Evolutionary conservation across 495 filamentous ascomycete genomes (phyloP).

Genomic region (Xylaria flabelliformis): DNA sequence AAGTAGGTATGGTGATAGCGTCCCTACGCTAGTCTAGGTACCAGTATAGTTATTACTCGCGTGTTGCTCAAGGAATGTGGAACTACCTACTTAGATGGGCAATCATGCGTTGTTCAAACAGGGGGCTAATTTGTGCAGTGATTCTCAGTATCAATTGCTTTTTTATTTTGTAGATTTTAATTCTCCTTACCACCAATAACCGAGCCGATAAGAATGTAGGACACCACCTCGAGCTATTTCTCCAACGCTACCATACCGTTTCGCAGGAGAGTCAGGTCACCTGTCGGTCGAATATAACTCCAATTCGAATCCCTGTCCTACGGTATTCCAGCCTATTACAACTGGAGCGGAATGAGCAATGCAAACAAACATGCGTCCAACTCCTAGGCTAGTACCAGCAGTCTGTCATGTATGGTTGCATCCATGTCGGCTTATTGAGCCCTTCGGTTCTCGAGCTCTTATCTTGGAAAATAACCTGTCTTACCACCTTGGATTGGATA

Average conservation of each 20-base stretch:
- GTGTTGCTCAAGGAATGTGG: neutral
- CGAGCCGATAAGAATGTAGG: constrained; percentile 4
- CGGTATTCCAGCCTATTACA: constrained; percentile 1
- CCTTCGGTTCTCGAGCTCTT: neutral
- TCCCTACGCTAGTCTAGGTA: neutral
- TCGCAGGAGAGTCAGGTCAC: constrained; percentile 18
- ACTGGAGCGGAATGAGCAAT: neutral
- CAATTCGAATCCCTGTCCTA: neutral
- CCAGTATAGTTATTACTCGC: neutral
- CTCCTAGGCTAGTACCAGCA: neutral
- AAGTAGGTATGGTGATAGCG: neutral
- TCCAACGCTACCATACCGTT: neutral
- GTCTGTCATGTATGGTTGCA: neutral
- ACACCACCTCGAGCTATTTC: neutral
- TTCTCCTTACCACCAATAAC: neutral
- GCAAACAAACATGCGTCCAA: neutral
- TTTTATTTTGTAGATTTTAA: neutral
- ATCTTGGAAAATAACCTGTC: neutral
- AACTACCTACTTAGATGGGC: neutral
- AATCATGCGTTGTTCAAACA: neutral
- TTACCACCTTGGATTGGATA: neutral
- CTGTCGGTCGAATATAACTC: constrained; percentile 1
- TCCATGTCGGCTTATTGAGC: neutral
- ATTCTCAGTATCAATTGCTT: neutral
- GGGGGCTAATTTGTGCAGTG: neutral